phyloP scores from a whole-genome alignment of 371 early-diverging fungal genomes.

The Mortierella sp. region DNA sequence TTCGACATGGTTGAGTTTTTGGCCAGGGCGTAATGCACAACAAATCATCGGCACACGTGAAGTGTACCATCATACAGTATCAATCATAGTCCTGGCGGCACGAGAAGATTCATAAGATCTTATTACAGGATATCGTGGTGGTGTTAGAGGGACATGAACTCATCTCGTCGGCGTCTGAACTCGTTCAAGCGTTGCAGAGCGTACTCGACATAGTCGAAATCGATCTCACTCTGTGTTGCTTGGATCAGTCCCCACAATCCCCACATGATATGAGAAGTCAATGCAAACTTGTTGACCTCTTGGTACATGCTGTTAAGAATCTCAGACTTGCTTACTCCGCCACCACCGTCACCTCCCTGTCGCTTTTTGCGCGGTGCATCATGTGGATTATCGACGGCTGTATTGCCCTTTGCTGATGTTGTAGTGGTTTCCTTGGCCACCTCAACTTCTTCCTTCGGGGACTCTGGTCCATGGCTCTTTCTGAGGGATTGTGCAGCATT shows the following conservation, averaged over 20 bases:
- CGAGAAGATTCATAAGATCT: too few relatives aligned
- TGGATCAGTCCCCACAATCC: slow-evolving; percentile 87
- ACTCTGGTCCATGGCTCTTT: too few relatives aligned
- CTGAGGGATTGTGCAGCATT: slow-evolving; percentile 5
- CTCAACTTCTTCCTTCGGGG: too few relatives aligned
- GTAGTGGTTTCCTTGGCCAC: too few relatives aligned
- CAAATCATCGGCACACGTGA: too few relatives aligned
- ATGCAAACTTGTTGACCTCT: slow-evolving; percentile 60
- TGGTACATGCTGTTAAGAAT: slow-evolving; percentile 44
- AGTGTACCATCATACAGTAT: too few relatives aligned
- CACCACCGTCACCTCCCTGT: neutral
- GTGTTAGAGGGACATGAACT: slow-evolving; percentile 40
- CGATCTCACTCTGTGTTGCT: slow-evolving; percentile 79
- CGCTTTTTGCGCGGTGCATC: slow-evolving; percentile 2
- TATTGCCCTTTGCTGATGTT: too few relatives aligned
- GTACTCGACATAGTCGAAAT: slow-evolving; percentile 83
- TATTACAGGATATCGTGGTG: too few relatives aligned
- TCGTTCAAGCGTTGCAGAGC: slow-evolving; percentile 68
- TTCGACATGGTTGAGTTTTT: slow-evolving; percentile 72
- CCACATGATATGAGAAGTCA: slow-evolving; percentile 82
- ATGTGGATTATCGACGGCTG: too few relatives aligned
- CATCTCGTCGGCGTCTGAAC: slow-evolving; percentile 38
- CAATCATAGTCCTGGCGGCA: too few relatives aligned
- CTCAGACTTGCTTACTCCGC: slow-evolving; percentile 44
- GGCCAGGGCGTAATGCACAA: too few relatives aligned